Evolutionary conservation across 768 basidiomycete species (phyloP), one percentile per base, ranked within the genome.

Genomic region (Trametopsis cervina): DNA sequence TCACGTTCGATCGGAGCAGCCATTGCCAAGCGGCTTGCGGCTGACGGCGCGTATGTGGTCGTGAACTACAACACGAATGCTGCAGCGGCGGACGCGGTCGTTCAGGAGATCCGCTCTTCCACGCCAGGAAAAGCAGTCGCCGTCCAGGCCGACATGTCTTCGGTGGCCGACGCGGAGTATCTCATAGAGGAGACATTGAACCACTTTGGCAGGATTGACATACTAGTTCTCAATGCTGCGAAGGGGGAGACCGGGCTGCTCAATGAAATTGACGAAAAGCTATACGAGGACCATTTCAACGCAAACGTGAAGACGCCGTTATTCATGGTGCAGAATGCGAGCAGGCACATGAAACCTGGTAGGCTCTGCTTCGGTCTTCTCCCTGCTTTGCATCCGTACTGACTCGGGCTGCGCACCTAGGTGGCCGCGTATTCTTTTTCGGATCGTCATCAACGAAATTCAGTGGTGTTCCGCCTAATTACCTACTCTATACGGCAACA

Each of bases 371-470:
- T n/a, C n/a, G n/a, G n/a, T n/a, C n/a, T 44, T 5, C 13, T 45
- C 3, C 37, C 4, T 38, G 44, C 12, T 25, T 45, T 45, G 36
- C 18, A 18, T n/a, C n/a, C n/a, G n/a, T n/a, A n/a, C n/a, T 36
- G 33, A 9, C 51, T 42, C 13, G 25, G 26, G n/a, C n/a, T n/a
- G n/a, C n/a, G n/a, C n/a, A n/a, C n/a, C n/a, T 23, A 49, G 76
- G 77, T 15, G 76, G 75, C 1, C 70, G 75, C 7, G 69, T 79
- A 39, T 70, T 80, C 33, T 77, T 81, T 62, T 72, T 77, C 59
- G 77, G 76, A 0, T 68, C 68, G 6, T 73, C 71, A 40, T 57
- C 77, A 39, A 75, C 76, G 2, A 52, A 52, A 11, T 62, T 68
- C 18, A 66, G 70, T 1, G 66, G 60, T 24, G 63, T 78, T 23